A percentile compares a stretch with the other conserved stretches of the same genome.
Evolutionary conservation across 2,329 filamentous ascomycete genomes (phyloP).

Genomic region (Xylaria sp.): DNA sequence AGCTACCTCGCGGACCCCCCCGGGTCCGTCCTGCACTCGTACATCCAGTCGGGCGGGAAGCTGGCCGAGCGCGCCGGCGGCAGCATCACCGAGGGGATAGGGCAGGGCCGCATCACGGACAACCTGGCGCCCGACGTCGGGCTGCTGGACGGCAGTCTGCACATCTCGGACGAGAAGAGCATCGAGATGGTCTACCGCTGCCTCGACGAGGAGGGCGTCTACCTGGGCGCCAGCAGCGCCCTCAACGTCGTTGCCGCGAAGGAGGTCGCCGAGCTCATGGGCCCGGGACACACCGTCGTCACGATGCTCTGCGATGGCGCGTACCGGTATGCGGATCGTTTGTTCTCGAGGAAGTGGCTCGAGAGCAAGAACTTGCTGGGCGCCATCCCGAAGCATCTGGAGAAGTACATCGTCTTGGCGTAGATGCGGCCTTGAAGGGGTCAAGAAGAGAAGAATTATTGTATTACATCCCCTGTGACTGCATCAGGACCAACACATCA

Average conservation of each 20-base stretch:
- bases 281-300: conserved; percentile 88
- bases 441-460: not conserved
- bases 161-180: conserved; percentile 90
- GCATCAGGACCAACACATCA: not conserved
- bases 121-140: conserved; percentile 88
- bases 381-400: conserved; percentile 83
- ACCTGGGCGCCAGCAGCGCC: conserved; percentile 91
- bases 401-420: conserved; percentile 94
- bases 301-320: conserved; percentile 95
- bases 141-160: conserved; percentile 83
- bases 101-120: conserved; percentile 95
- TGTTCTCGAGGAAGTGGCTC: conserved; percentile 94
- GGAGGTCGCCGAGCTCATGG: conserved; percentile 90
- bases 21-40: conserved; percentile 91
- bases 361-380: conserved; percentile 82
- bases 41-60: conserved; percentile 85
- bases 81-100: conserved; percentile 97
- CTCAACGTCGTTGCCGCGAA: conserved; percentile 96
- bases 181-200: conserved; percentile 98
- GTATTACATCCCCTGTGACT: not conserved
- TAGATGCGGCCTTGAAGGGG: conserved; percentile 50
- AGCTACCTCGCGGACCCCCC: conserved; percentile 93
- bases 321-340: conserved; percentile 93
- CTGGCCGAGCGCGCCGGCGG: conserved; percentile 83
- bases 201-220: conserved; percentile 93